These are phyloP conservation scores for Fusarium tricinctum DNA, from an alignment of 2,329 filamentous ascomycete genomes.

Conservation along the genomic window DNA sequence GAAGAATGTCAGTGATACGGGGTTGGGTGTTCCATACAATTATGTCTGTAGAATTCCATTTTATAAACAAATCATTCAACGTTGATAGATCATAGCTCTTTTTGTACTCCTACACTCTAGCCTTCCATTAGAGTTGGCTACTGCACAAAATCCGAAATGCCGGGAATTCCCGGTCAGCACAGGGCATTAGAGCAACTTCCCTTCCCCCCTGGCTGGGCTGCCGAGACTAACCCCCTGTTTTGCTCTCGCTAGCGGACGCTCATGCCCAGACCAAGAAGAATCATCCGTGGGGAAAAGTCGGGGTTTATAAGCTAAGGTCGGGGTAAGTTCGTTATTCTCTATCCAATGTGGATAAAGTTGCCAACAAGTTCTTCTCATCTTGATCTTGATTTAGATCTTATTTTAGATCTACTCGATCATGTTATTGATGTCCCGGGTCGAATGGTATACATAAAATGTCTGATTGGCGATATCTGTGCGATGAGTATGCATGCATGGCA, in stretches of 20 bases:
- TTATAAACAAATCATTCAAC: too few species aligned
- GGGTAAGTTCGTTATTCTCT: conserved; percentile 25
- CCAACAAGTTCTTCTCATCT: conserved; percentile 5
- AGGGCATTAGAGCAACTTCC: conserved; percentile 1
- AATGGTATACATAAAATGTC: background rate
- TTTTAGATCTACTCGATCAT: conserved; percentile 14
- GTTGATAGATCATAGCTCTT: background rate
- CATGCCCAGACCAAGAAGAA: conserved; percentile 10
- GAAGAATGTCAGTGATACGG: background rate
- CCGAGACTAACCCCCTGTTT: conserved; percentile 29
- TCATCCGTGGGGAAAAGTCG: conserved; percentile 44
- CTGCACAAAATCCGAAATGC: conserved; percentile 14
- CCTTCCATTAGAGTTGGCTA: background rate
- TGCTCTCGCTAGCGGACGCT: conserved; percentile 15
- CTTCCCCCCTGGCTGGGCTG: conserved; percentile 19
- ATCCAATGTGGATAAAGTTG: background rate
- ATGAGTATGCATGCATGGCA: conserved; percentile 16
- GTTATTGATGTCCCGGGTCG: background rate
- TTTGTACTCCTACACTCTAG: background rate
- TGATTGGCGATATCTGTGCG: conserved; percentile 12
- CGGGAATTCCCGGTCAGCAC: conserved; percentile 36
- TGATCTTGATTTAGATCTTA: conserved; percentile 11
- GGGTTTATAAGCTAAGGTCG: conserved; percentile 39
- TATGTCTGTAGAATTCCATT: too few species aligned
- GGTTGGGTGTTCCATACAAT: background rate